Conservation (phyloP, 805 yeast species). For the Nematodospora valgi region DNA sequence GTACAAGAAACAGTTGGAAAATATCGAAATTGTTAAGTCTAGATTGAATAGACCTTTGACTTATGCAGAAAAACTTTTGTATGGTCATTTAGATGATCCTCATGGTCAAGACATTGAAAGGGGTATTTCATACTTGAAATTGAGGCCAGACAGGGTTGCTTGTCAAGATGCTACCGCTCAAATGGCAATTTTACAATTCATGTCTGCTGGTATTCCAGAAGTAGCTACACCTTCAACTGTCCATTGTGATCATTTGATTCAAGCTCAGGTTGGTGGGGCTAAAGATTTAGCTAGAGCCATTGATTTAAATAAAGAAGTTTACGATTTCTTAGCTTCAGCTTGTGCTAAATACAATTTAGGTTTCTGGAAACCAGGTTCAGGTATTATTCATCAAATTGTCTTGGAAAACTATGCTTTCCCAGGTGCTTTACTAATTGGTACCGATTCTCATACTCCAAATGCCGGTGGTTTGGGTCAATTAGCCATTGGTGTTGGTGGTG, state of each 20-base stretch:
- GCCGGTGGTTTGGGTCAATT: constrained; percentile 98
- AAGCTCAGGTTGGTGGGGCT: constrained; percentile 89
- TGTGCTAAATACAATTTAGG: constrained; percentile 95
- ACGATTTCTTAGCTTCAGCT: constrained; percentile 83
- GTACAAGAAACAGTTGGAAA: constrained; percentile 88
- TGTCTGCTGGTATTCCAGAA: constrained; percentile 89
- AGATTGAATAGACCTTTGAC: constrained; percentile 88
- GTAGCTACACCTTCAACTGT: constrained; percentile 95
- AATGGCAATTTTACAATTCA: constrained; percentile 95
- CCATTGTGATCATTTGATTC: constrained; percentile 97
- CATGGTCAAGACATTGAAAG: constrained; percentile 80
- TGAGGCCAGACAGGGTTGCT: constrained; percentile 97
- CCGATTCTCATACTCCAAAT: constrained; percentile 97
- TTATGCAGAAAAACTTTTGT: constrained; percentile 90
- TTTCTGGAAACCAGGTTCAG: constrained; percentile 99
- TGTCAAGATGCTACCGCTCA: constrained; percentile 99
- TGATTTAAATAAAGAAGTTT: constrained; percentile 89
- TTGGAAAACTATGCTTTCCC: constrained; percentile 97
- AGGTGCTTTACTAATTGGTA: constrained; percentile 94
- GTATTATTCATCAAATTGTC: constrained; percentile 96
- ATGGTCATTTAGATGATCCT: constrained; percentile 93
- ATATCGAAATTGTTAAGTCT: constrained; percentile 77
- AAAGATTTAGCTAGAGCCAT: constrained; percentile 83
- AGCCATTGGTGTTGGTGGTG: constrained; percentile 99
- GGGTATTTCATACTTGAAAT: constrained; percentile 87